Evolutionary conservation across 257 asterid genomes (phyloP), one percentile per base, ranked within the genome.

Genomic region (Handroanthus guayacan): DNA sequence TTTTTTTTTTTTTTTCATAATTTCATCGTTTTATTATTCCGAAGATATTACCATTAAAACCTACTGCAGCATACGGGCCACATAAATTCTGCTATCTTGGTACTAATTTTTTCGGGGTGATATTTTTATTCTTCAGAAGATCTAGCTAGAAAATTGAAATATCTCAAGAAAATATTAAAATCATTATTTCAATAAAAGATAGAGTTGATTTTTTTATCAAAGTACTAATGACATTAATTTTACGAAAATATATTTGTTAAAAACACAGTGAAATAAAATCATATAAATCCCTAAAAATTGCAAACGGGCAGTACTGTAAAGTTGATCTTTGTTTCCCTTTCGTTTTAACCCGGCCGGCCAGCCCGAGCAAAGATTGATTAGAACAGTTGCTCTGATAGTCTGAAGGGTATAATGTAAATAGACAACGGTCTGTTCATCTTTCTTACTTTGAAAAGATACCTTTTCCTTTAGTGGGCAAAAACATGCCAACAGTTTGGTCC

Each of bases 401-500:
- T 2, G 13, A 45, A 60, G 44, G 45, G 31, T 31, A 47, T 47
- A 36, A 8, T 62, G 56, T 13, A 45, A 25, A 25, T 25, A 25
- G 14, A 47, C 62, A 62, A 31, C 36, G 25, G 3, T 48, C 37
- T 34, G 51, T 41, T n/a, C 12, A 16, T 16, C 31, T 41, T 3
- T 52, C 31, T 13, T n/a, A 68, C 63, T 54, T 71, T 55, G 16
- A 9, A 39, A 63, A 13, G 68, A 66, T 55, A 54, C 68, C 60
- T 76, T 43, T n/a, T 36, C 3, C 56, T 65, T 54, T 73, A 36
- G 18, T 6, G 67, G 66, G 60, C 70, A 79, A 66, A 62, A 54
- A 65, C 67, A 75, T 66, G 74, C 43, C 61, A 71, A 71, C 61
- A 62, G n/a, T 70, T 14, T 52, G 37, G 57, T 52, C 57, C 50